These are phyloP conservation scores for Penicillium silybi DNA, from an alignment of 495 filamentous ascomycete species.

Conservation along the genomic window DNA sequence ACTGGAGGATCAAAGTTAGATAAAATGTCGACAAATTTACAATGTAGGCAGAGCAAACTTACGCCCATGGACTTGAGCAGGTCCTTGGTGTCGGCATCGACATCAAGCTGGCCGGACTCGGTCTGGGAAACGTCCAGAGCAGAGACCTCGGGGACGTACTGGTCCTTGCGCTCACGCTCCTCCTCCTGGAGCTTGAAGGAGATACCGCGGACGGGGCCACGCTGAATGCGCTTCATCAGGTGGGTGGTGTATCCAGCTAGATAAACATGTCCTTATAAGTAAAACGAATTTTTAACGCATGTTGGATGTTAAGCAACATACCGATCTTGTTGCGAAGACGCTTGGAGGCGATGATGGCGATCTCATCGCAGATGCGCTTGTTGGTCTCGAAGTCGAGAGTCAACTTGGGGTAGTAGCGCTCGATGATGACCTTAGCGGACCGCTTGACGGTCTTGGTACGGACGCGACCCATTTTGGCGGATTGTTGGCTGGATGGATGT, in stretches of 20 bases:
- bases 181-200: slow-evolving; percentile 99
- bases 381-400: slow-evolving; percentile 99
- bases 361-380: slow-evolving; percentile 99
- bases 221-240: slow-evolving; percentile 97
- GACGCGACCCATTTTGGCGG: slow-evolving; percentile 93
- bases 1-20: slow-evolving; percentile 51
- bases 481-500: slow-evolving; percentile 45
- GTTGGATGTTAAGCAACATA: too few species aligned
- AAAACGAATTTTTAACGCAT: background rate
- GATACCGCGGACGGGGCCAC: slow-evolving; percentile 98
- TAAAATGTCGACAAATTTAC: background rate
- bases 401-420: slow-evolving; percentile 97
- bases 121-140: slow-evolving; percentile 94
- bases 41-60: slow-evolving; percentile 48
- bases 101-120: slow-evolving; percentile 88
- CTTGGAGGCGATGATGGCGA: slow-evolving; percentile 98
- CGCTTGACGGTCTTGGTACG: slow-evolving; percentile 99
- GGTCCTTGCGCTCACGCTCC: slow-evolving; percentile 99
- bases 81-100: slow-evolving; percentile 97
- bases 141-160: slow-evolving; percentile 98
- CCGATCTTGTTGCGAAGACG: slow-evolving; percentile 93
- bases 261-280: too few species aligned
- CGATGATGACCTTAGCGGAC: slow-evolving; percentile 99
- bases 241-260: slow-evolving; percentile 93
- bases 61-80: slow-evolving; percentile 96